A percentile compares a stretch with the other conserved stretches of the same genome.
Conservation (phyloP, 805 yeast species). For the Schwanniomyces yamadae region DNA sequence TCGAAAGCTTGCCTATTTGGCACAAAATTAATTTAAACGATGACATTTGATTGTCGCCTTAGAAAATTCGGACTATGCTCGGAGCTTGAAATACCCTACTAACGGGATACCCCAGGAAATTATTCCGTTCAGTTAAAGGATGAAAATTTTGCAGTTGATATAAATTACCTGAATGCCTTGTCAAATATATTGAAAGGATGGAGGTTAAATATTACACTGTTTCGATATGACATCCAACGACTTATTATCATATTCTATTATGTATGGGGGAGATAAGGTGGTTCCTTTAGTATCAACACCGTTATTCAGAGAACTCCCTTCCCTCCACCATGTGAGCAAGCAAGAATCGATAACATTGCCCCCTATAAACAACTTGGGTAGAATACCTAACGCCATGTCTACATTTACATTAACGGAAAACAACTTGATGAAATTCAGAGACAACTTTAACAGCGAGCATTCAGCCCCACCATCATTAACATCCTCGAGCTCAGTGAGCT, state of each 20-base stretch:
- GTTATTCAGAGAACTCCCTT: conserved; percentile 3
- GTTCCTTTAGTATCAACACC: conserved; percentile 2
- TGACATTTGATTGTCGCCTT: too few relatives aligned
- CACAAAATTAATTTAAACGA: too few relatives aligned
- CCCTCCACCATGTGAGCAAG: not conserved
- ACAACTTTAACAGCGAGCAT: conserved; percentile 1
- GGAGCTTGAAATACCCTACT: conserved; percentile 9
- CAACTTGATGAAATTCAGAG: conserved; percentile 5
- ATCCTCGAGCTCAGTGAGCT: conserved; percentile 6
- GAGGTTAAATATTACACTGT: conserved; percentile 3
- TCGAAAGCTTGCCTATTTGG: too few relatives aligned
- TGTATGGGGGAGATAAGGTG: conserved; percentile 26
- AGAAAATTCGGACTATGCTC: conserved; percentile 8
- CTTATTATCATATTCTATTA: conserved; percentile 39
- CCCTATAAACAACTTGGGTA: conserved; percentile 3
- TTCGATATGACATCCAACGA: conserved; percentile 30
- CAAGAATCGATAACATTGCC: conserved; percentile 4
- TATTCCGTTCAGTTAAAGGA: conserved; percentile 8
- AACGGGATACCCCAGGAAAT: conserved; percentile 14
- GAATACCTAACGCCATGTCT: not conserved
- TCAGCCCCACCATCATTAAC: conserved; percentile 3
- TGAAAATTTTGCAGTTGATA: conserved; percentile 5
- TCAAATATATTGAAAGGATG: not conserved
- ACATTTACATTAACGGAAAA: conserved; percentile 8
- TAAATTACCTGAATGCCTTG: conserved; percentile 4